Evolutionary conservation across 2,329 filamentous ascomycete species (phyloP).

Genomic region (Leptographium flavum): DNA sequence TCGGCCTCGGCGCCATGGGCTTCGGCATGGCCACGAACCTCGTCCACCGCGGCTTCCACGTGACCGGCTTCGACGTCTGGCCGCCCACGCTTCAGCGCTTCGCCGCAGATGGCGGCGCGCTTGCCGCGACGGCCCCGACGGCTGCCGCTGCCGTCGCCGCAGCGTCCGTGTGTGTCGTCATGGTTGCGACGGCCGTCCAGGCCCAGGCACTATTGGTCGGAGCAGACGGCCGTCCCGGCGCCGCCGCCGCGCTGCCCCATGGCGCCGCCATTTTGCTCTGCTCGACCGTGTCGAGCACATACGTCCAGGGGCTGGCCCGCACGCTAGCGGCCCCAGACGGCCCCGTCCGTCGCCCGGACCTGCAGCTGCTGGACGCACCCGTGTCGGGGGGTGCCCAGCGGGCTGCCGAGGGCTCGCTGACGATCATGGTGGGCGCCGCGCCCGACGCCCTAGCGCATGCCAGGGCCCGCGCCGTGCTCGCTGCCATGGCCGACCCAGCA

Average conservation of each 20-base stretch:
- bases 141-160: constrained; percentile 46
- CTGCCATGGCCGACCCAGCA: constrained; percentile 43
- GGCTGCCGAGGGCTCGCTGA: constrained; percentile 57
- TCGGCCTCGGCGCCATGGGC: constrained; percentile 69
- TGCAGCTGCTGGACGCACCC: constrained; percentile 55
- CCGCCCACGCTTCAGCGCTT: constrained; percentile 52
- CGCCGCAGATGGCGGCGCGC: constrained; percentile 43
- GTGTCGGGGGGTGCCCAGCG: constrained; percentile 58
- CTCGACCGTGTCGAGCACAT: constrained; percentile 55
- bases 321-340: constrained; percentile 39
- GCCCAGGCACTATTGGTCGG: constrained; percentile 52
- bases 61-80: constrained; percentile 61
- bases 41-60: constrained; percentile 48
- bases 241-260: constrained; percentile 31
- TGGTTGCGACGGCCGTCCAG: constrained; percentile 63
- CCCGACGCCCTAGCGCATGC: constrained; percentile 43
- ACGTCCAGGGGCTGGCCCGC: constrained; percentile 44
- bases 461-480: constrained; percentile 42
- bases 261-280: constrained; percentile 50
- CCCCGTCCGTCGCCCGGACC: constrained; percentile 42
- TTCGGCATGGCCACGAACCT: constrained; percentile 70
- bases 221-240: constrained; percentile 39
- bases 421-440: constrained; percentile 57
- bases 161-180: constrained; percentile 51
- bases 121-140: constrained; percentile 38